A percentile compares a stretch with the other conserved stretches of the same genome.
Evolutionary conservation across 2,329 filamentous ascomycete genomes (phyloP).

Genomic region (Metarhizium album): DNA sequence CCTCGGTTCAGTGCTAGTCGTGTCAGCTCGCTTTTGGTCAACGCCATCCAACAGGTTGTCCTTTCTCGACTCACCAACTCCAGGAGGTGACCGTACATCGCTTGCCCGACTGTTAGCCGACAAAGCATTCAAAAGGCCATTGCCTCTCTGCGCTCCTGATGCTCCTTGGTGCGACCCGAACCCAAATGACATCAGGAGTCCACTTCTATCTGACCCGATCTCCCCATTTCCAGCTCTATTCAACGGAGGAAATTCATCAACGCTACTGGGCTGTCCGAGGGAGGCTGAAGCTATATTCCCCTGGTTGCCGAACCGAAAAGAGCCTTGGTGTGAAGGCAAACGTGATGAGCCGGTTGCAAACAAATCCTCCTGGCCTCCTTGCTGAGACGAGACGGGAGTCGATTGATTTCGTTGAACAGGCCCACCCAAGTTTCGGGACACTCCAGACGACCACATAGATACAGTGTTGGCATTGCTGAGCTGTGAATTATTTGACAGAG

Average conservation of each 20-base stretch:
- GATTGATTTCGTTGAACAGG: slow-evolving; percentile 40
- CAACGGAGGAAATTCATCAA: slow-evolving; percentile 53
- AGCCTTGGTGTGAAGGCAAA: slow-evolving; percentile 29
- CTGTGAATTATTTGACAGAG: slow-evolving; percentile 50
- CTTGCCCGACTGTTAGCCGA: slow-evolving; percentile 44
- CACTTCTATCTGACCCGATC: slow-evolving; percentile 43
- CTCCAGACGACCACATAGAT: slow-evolving; percentile 44
- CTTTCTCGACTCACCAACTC: slow-evolving; percentile 20
- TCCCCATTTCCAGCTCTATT: slow-evolving; percentile 47
- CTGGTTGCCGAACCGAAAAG: slow-evolving; percentile 45
- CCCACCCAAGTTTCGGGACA: slow-evolving; percentile 36
- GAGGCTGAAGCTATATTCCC: slow-evolving; percentile 29
- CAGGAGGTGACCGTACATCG: slow-evolving; percentile 39
- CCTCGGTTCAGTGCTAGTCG: slow-evolving; percentile 24
- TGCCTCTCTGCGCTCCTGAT: slow-evolving; percentile 35
- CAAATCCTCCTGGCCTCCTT: slow-evolving; percentile 37
- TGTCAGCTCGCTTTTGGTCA: slow-evolving; percentile 12
- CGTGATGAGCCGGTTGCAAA: slow-evolving; percentile 32
- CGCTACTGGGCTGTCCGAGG: slow-evolving; percentile 36
- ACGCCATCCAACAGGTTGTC: background rate
- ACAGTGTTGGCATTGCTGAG: slow-evolving; percentile 36
- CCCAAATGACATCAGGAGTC: slow-evolving; percentile 38
- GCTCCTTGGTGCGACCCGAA: slow-evolving; percentile 38
- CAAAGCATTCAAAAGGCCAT: slow-evolving; percentile 53
- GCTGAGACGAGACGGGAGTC: slow-evolving; percentile 40